Conservation (phyloP, 148 eudicot genomes). For the Chenopodium formosanum region DNA sequence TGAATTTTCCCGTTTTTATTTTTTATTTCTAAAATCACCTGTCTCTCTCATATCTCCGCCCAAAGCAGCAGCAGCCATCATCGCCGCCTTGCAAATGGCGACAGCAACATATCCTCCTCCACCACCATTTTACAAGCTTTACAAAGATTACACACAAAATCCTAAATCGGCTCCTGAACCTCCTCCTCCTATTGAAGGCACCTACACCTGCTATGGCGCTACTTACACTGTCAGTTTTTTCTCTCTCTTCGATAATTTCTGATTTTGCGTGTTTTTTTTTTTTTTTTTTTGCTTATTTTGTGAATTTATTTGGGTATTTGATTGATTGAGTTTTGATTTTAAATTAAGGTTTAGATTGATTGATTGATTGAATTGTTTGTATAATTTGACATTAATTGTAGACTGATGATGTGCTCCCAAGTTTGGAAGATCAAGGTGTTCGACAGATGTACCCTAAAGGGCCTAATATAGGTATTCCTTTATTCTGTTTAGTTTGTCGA, state of each 20-base stretch:
- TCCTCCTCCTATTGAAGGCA: slow-evolving; percentile 76
- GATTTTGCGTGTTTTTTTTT: not conserved
- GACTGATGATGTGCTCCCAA: slow-evolving; percentile 89
- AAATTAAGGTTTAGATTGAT: not conserved
- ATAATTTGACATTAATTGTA: slow-evolving; percentile 17
- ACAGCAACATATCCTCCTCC: slow-evolving; percentile 95
- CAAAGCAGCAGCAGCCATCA: too few relatives aligned
- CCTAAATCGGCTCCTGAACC: slow-evolving; percentile 73
- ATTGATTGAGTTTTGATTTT: not conserved
- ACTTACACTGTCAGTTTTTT: slow-evolving; percentile 56
- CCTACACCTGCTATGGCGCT: slow-evolving; percentile 67
- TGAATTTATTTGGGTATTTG: not conserved
- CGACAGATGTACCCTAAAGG: slow-evolving; percentile 83
- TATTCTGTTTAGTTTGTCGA: not conserved
- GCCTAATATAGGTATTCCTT: slow-evolving; percentile 62
- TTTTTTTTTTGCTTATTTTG: slow-evolving; percentile 1
- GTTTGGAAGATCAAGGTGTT: slow-evolving; percentile 90
- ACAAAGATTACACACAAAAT: slow-evolving; percentile 62
- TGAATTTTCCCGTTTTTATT: too few relatives aligned
- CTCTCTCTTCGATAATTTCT: not conserved
- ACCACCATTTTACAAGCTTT: slow-evolving; percentile 79
- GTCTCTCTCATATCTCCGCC: too few relatives aligned
- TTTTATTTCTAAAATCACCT: too few relatives aligned
- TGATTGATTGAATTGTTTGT: not conserved
- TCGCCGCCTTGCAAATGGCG: slow-evolving; percentile 38